phyloP scores from a whole-genome alignment of 306 rosid species.

The Ceratonia siliqua region DNA sequence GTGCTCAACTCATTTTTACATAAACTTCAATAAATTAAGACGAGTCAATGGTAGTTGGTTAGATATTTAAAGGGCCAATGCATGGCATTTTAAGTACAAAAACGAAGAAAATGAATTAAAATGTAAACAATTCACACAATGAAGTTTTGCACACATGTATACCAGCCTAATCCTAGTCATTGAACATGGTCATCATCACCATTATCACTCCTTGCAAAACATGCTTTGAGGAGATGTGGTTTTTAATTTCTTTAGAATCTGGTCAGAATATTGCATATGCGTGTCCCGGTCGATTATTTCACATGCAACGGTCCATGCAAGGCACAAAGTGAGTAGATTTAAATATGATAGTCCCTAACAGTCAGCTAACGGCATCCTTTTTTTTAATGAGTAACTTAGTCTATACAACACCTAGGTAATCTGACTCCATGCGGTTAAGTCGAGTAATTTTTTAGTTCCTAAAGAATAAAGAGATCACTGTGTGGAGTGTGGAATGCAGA shows the following conservation, averaged over 20 bases:
- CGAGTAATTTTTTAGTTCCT: neutral
- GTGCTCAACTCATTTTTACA: neutral
- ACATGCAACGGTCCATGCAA: conserved; percentile 24
- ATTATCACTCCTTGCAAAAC: conserved; percentile 16
- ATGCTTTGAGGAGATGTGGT: neutral
- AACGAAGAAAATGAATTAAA: conserved; percentile 2
- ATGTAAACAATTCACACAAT: conserved; percentile 11
- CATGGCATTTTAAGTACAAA: conserved; percentile 10
- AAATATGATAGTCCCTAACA: neutral
- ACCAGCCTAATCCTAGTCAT: conserved; percentile 21
- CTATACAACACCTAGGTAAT: neutral
- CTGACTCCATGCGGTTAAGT: neutral
- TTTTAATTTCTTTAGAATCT: conserved; percentile 12
- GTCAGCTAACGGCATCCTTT: neutral
- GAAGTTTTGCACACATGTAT: neutral
- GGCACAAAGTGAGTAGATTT: neutral
- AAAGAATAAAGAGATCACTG: neutral
- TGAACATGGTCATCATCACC: conserved; percentile 16
- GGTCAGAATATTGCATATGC: conserved; percentile 41
- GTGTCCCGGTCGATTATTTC: conserved; percentile 37
- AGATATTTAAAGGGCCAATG: conserved; percentile 1
- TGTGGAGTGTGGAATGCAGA: neutral
- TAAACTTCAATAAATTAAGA: neutral
- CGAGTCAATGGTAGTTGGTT: conserved; percentile 18
- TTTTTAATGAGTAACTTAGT: neutral